These are phyloP conservation scores for Candida freyschussii DNA, from an alignment of 1,139 yeast genomes.

Conservation along the genomic window DNA sequence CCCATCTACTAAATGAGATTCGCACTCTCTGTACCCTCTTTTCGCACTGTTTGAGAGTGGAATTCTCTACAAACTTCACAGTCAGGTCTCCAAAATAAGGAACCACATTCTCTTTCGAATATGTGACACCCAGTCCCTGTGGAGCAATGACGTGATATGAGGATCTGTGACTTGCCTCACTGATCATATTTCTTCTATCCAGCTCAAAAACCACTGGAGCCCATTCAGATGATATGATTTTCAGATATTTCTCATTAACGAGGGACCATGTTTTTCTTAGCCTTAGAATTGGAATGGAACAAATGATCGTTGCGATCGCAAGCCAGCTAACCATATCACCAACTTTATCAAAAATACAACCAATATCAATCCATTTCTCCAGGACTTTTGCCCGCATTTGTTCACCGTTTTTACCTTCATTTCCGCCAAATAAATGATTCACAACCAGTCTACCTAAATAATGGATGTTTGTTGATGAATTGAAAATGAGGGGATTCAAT, in stretches of 20 bases:
- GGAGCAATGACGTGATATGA: slow-evolving; percentile 78
- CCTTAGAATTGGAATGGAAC: slow-evolving; percentile 80
- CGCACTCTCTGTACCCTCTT: slow-evolving; percentile 63
- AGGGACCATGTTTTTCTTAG: slow-evolving; percentile 71
- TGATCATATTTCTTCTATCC: slow-evolving; percentile 65
- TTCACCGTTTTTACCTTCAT: slow-evolving; percentile 24
- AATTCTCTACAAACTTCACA: slow-evolving; percentile 36
- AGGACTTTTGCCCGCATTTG: slow-evolving; percentile 59
- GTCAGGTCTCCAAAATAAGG: slow-evolving; percentile 88
- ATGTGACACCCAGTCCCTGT: slow-evolving; percentile 75
- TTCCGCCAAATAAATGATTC: slow-evolving; percentile 55
- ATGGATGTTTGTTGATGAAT: slow-evolving; percentile 63
- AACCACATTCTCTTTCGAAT: slow-evolving; percentile 73
- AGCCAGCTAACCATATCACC: slow-evolving; percentile 97
- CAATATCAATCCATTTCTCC: slow-evolving; percentile 84
- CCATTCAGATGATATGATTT: slow-evolving; percentile 77
- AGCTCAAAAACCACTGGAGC: slow-evolving; percentile 89
- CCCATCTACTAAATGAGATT: slow-evolving; percentile 80
- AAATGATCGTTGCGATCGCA: slow-evolving; percentile 78
- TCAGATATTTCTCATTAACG: slow-evolving; percentile 58
- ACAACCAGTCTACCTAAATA: slow-evolving; percentile 68
- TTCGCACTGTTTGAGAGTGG: slow-evolving; percentile 55
- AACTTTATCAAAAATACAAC: slow-evolving; percentile 66
- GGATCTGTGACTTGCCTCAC: slow-evolving; percentile 41
- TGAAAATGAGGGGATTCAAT: slow-evolving; percentile 62